phyloP scores from a whole-genome alignment of 2,329 filamentous ascomycete genomes.

The Fusarium vanettenii region DNA sequence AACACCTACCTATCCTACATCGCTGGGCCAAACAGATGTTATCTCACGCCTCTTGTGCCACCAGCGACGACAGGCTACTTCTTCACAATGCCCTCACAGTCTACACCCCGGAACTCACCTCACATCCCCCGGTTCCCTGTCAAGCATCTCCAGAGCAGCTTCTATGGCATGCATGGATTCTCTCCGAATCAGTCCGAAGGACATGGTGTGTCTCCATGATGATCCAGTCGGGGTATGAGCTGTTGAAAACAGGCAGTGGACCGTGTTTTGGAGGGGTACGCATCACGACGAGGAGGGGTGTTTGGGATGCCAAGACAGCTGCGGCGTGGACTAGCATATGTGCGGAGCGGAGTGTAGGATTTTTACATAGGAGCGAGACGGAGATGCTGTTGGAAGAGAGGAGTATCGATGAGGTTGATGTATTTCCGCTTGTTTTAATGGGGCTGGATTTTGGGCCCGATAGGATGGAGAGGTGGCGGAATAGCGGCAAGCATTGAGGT shows the following conservation, averaged over 20 bases:
- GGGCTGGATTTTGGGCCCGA: conserved; percentile 24
- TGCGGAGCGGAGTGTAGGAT: conserved; percentile 26
- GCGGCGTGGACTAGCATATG: conserved; percentile 34
- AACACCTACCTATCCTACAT: conserved; percentile 21
- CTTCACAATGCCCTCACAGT: conserved; percentile 12
- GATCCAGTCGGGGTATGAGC: conserved; percentile 31
- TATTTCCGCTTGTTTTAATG: conserved; percentile 20
- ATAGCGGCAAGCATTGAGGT: not conserved
- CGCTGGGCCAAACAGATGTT: conserved; percentile 32
- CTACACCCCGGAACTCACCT: not conserved
- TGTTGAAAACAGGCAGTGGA: conserved; percentile 20
- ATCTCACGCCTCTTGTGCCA: not conserved
- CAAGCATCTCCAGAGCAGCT: conserved; percentile 19
- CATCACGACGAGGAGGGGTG: conserved; percentile 41
- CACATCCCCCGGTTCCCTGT: not conserved
- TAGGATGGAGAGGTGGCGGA: conserved; percentile 15
- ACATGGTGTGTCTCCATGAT: conserved; percentile 41
- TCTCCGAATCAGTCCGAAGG: conserved; percentile 46
- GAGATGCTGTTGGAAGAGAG: conserved; percentile 1
- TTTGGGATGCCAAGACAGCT: conserved; percentile 43
- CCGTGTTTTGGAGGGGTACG: conserved; percentile 25
- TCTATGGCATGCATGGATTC: conserved; percentile 46
- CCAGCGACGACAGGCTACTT: conserved; percentile 14
- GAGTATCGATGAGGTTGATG: conserved; percentile 8
- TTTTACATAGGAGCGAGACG: conserved; percentile 26